A percentile compares a stretch with the other conserved stretches of the same genome.
These are phyloP conservation scores for Tolypocladium amazonense DNA, from an alignment of 2,329 filamentous ascomycete genomes.

Conservation along the genomic window DNA sequence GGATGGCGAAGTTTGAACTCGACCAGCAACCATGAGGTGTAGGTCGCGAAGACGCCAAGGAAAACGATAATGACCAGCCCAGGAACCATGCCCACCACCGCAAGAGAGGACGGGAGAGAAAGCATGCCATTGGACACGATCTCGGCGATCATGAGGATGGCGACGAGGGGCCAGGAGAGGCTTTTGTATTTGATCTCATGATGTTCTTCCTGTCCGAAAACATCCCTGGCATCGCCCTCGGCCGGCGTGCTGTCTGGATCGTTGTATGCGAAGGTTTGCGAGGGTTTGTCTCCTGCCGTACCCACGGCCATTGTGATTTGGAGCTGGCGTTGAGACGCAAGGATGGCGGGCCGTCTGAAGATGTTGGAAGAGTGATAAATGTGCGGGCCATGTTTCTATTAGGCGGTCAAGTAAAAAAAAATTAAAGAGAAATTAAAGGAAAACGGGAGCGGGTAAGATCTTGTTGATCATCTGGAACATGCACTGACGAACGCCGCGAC, in stretches of 20 bases:
- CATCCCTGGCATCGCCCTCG: slow-evolving; percentile 1
- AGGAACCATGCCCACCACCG: slow-evolving; percentile 40
- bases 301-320: neutral
- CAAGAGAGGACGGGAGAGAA: slow-evolving; percentile 38
- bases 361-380: neutral
- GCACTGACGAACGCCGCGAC: neutral
- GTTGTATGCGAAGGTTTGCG: neutral
- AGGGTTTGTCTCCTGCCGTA: neutral
- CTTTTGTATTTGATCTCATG: slow-evolving; percentile 41
- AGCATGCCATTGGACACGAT: slow-evolving; percentile 45
- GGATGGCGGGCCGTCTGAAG: neutral
- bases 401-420: too few relatives aligned
- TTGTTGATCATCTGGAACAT: neutral
- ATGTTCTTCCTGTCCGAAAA: slow-evolving; percentile 16
- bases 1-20: slow-evolving; percentile 43
- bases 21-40: slow-evolving; percentile 36
- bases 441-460: neutral
- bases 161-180: slow-evolving; percentile 38
- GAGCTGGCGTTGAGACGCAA: neutral
- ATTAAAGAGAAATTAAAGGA: neutral
- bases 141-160: slow-evolving; percentile 44
- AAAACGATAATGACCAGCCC: slow-evolving; percentile 40
- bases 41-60: slow-evolving; percentile 38
- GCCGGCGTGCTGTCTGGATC: neutral
- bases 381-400: neutral